Evolutionary conservation across 352 stramenopile species (phyloP).

Genomic region (Phytophthora colocasiae): DNA sequence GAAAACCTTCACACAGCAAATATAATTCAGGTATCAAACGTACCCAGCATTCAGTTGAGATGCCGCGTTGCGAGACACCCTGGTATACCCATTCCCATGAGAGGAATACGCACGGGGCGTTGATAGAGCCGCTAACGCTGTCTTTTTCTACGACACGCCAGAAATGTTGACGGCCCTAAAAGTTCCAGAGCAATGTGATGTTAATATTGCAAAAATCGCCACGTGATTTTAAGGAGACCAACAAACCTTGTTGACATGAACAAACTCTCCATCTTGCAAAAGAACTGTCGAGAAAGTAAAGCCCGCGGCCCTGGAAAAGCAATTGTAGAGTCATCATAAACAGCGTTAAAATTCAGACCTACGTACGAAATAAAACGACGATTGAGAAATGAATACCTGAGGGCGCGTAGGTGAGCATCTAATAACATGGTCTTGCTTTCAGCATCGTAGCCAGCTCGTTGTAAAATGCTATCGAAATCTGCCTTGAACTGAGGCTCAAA

Average conservation of each 20-base stretch:
- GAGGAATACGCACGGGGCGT: slow-evolving; percentile 76
- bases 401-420: slow-evolving; percentile 70
- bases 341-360: background rate
- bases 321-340: background rate
- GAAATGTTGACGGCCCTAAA: slow-evolving; percentile 78
- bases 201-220: background rate
- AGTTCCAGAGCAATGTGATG: slow-evolving; percentile 9
- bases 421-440: slow-evolving; percentile 77
- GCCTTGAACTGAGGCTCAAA: slow-evolving; percentile 68
- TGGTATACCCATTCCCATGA: slow-evolving; percentile 90
- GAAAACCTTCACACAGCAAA: too few relatives aligned
- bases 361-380: slow-evolving; percentile 5
- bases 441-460: slow-evolving; percentile 64
- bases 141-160: slow-evolving; percentile 79
- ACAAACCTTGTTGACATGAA: slow-evolving; percentile 84
- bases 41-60: slow-evolving; percentile 87
- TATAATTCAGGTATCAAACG: background rate
- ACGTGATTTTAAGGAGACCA: background rate
- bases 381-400: slow-evolving; percentile 42
- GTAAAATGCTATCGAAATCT: slow-evolving; percentile 70
- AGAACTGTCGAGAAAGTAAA: slow-evolving; percentile 83
- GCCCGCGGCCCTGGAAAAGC: slow-evolving; percentile 52
- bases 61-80: slow-evolving; percentile 79
- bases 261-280: slow-evolving; percentile 78
- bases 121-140: slow-evolving; percentile 37